Evolutionary conservation across 768 basidiomycete species (phyloP), one percentile per base, ranked within the genome.

Genomic region (Leccinum longicurvipes): DNA sequence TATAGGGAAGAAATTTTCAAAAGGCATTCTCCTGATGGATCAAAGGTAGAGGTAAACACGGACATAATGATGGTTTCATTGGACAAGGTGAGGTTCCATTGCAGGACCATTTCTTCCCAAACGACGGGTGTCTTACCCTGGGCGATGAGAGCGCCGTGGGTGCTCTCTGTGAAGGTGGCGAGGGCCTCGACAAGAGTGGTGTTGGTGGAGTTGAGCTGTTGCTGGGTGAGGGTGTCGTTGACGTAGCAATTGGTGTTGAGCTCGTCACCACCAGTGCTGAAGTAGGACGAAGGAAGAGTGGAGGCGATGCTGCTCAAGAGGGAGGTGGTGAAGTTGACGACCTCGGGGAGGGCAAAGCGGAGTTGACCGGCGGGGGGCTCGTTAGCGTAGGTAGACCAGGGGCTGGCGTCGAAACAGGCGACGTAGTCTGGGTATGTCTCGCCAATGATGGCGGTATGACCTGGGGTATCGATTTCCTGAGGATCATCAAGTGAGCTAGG

Each of bases 281-380:
- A 85, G 58, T 89, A 76, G n/a, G 63, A 75, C 3, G 83, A 82
- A 0, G 82, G 80, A 3, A 89, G 67, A 24, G 77, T 72, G 17
- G 71, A 64, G 1, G 85, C 82, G 12, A 84, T 77, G 1, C 80
- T 72, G 0, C 69, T 71, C 63, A 93, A 69, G 14, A 94, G 63
- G 8, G 67, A 70, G 0, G 77, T 66, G 0, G 84, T 81, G 54
- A 91, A 93, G 41, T 81, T 74, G 54, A 82, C 72, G 8, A 85
- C 86, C 2, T 76, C 78, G 1, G 78, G 67, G 6, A 83, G 78
- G 1, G 86, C 84, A 51, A 94, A 78, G 41, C 88, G 85, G 11
- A 93, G 81, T 65, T 94, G 91, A 0, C 92, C 92, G 0, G 91
- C 82, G 0, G 91, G 92, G 1, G 92, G 91, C 59, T 93, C 86